Percentiles rank a stretch among this genome's conserved stretches.
phyloP scores from a whole-genome alignment of 208 protist genomes.

The Leishmania turanica region DNA sequence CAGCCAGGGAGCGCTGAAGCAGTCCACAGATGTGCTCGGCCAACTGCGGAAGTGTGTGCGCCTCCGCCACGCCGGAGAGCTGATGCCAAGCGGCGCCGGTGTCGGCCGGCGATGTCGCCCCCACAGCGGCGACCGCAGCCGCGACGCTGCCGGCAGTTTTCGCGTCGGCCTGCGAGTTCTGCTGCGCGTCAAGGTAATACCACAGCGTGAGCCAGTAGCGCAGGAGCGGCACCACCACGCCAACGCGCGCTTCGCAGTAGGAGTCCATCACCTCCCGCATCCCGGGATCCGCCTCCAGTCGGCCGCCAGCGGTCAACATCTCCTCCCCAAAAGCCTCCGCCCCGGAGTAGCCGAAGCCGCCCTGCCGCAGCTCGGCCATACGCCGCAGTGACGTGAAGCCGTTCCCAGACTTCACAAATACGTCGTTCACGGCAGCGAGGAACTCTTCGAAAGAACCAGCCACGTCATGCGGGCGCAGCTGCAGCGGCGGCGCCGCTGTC shows the following conservation, averaged over 20 bases:
- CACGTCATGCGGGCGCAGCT: slow-evolving; percentile 29
- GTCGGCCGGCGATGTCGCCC: neutral
- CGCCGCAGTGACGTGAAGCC: slow-evolving; percentile 63
- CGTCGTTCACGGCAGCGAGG: slow-evolving; percentile 52
- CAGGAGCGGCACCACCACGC: slow-evolving; percentile 69
- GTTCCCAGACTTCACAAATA: slow-evolving; percentile 48
- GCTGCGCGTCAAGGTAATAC: slow-evolving; percentile 32
- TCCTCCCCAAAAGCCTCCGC: slow-evolving; percentile 48
- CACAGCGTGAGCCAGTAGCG: slow-evolving; percentile 61
- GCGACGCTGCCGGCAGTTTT: neutral
- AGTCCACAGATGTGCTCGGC: slow-evolving; percentile 54
- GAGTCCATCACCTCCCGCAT: slow-evolving; percentile 58
- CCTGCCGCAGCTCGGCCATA: slow-evolving; percentile 67
- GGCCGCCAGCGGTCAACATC: slow-evolving; percentile 23
- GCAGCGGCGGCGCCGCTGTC: neutral
- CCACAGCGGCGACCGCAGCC: neutral
- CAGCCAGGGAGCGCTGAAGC: slow-evolving; percentile 56
- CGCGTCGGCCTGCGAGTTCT: slow-evolving; percentile 13
- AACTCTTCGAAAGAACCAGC: slow-evolving; percentile 32
- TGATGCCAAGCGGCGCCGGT: slow-evolving; percentile 9
- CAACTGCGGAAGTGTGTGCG: slow-evolving; percentile 51
- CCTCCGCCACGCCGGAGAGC: slow-evolving; percentile 22
- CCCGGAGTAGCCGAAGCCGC: slow-evolving; percentile 38
- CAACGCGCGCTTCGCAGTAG: slow-evolving; percentile 69
- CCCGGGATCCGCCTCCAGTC: slow-evolving; percentile 38